Evolutionary conservation across 2,329 filamentous ascomycete genomes (phyloP).

Genomic region (Eurotiales sp.): DNA sequence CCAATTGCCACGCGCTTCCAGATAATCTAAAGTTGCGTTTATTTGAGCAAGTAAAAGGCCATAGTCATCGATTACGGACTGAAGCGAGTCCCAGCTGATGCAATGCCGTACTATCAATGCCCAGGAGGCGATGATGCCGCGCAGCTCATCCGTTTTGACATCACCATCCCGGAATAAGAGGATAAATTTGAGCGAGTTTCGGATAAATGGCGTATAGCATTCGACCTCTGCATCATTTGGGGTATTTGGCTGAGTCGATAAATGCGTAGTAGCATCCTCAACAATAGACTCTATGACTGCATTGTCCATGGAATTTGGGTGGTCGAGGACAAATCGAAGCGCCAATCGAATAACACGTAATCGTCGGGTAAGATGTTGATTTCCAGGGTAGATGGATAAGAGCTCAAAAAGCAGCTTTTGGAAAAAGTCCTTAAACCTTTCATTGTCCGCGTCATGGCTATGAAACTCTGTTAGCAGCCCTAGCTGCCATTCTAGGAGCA

Average conservation of each 20-base stretch:
- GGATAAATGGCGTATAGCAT: conserved; percentile 26
- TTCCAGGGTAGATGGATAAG: conserved; percentile 31
- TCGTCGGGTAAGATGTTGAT: conserved; percentile 35
- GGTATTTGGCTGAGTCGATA: conserved; percentile 18
- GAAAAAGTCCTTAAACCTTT: conserved; percentile 26
- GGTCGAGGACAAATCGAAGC: conserved; percentile 33
- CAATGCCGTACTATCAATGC: conserved; percentile 42
- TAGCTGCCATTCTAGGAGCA: conserved; percentile 38
- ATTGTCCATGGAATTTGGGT: conserved; percentile 25
- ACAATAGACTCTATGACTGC: conserved; percentile 25
- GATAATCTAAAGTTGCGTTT: conserved; percentile 52
- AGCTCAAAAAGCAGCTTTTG: conserved; percentile 26
- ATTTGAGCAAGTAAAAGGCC: conserved; percentile 50
- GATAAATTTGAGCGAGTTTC: conserved; percentile 32
- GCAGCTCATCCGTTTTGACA: conserved; percentile 25
- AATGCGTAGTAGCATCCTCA: conserved; percentile 22
- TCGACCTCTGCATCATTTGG: conserved; percentile 27
- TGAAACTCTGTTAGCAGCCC: conserved; percentile 31
- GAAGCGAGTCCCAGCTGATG: conserved; percentile 39
- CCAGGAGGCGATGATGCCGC: conserved; percentile 33
- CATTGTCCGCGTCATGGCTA: conserved; percentile 23
- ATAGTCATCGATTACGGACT: conserved; percentile 48
- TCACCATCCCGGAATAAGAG: conserved; percentile 33
- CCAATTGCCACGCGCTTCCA: conserved; percentile 55
- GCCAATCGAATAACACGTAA: conserved; percentile 32